Conservation (phyloP, 1,284 basidiomycete species). For the Leccinum cinnamomeum region DNA sequence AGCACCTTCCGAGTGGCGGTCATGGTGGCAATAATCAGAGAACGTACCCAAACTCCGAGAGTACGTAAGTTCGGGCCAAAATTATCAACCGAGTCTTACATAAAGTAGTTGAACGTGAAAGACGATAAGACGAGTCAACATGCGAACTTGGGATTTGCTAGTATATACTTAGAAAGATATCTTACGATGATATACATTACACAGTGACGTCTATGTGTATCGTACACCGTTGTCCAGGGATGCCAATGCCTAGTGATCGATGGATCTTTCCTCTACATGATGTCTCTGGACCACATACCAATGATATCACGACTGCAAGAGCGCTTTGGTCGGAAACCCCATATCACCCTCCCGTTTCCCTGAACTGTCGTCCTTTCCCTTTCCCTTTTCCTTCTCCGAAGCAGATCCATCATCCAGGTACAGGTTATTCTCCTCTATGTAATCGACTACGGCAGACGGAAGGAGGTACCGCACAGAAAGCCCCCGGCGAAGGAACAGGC, state of each 20-base stretch:
- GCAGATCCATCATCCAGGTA: conserved; percentile 62
- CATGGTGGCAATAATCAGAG: conserved; percentile 17
- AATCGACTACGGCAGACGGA: conserved; percentile 90
- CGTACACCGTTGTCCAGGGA: conserved; percentile 5
- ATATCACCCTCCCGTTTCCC: conserved; percentile 25
- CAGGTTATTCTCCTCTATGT: conserved; percentile 83
- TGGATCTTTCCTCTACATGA: neutral
- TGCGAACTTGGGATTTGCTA: too few species aligned
- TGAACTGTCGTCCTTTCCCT: conserved; percentile 36
- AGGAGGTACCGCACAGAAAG: conserved; percentile 94
- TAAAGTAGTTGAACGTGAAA: neutral
- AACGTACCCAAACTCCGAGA: neutral
- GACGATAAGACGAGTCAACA: neutral
- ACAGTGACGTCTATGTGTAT: neutral
- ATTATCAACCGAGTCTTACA: neutral
- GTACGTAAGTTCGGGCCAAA: neutral
- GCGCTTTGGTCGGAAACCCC: conserved; percentile 12
- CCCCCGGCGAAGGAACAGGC: conserved; percentile 88
- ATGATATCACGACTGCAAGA: conserved; percentile 6
- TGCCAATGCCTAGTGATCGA: neutral
- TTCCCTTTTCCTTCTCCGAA: conserved; percentile 43
- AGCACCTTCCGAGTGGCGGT: conserved; percentile 29
- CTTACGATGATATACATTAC: conserved; percentile 3
- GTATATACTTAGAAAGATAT: neutral
- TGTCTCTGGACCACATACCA: neutral